Evolutionary conservation across 2,329 filamentous ascomycete species (phyloP).

Genomic region (Neofusicoccum laricinum): DNA sequence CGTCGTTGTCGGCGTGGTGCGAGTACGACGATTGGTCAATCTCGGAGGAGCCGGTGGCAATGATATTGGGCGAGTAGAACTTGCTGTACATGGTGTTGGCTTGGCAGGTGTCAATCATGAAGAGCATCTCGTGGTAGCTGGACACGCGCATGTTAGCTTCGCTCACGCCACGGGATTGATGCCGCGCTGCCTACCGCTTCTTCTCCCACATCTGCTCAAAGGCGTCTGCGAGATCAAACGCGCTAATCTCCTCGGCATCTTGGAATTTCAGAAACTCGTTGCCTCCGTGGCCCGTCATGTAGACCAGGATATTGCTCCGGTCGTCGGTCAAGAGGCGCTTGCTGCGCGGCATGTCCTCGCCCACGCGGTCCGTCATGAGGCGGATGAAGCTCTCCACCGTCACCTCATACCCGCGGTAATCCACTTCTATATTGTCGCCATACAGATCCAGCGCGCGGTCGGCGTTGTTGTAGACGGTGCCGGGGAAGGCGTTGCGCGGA

Average conservation of each 20-base stretch:
- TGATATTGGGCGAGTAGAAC: constrained; percentile 96
- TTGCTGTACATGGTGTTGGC: constrained; percentile 99
- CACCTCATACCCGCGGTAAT: constrained; percentile 96
- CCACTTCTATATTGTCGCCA: constrained; percentile 97
- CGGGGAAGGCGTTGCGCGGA: constrained; percentile 94
- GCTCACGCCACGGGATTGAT: neutral
- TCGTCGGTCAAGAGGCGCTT: constrained; percentile 94
- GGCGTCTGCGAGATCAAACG: constrained; percentile 92
- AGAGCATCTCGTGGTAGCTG: constrained; percentile 93
- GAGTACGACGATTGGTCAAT: constrained; percentile 96
- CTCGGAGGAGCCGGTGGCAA: constrained; percentile 94
- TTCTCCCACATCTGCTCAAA: constrained; percentile 99
- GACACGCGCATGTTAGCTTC: neutral
- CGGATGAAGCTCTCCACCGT: constrained; percentile 99
- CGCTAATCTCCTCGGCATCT: constrained; percentile 94
- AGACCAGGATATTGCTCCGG: constrained; percentile 93
- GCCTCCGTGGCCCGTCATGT: constrained; percentile 98
- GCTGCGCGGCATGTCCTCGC: constrained; percentile 89
- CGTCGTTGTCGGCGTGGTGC: constrained; percentile 96
- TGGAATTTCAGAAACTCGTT: constrained; percentile 99
- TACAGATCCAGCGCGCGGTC: constrained; percentile 94
- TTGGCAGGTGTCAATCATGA: constrained; percentile 99
- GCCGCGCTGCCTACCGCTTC: constrained; percentile 62
- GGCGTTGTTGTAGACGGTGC: constrained; percentile 97
- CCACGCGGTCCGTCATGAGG: constrained; percentile 87